Base-by-base conservation (phyloP, 2,329 filamentous ascomycete genomes). In the Calonectria multiphialidica region DNA sequence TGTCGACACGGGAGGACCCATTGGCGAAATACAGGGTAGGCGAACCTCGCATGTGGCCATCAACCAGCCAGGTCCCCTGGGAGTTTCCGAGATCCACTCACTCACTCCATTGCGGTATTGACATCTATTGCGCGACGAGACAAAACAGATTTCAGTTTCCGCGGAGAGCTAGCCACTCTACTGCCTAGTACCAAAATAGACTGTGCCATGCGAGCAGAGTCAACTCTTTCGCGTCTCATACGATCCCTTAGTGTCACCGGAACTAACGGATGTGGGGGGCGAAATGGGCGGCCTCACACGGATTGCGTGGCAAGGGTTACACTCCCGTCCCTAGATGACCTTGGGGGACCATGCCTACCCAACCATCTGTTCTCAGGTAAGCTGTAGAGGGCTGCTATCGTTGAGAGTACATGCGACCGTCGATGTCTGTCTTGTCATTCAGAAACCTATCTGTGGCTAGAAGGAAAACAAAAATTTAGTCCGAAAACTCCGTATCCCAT, bases 401-500 rank as follows among this genome's bases (percentile, higher is more conserved):
- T 62, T 15, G 44, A 61, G 57, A 25, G 28, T 37, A 63, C 28
- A 66, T 45, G 47, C 25, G 21, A 45, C n/a, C 44, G 68, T 28
- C 57, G 42, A 61, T 50, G 23, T 35, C 53, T 21, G 65, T 53
- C 42, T 62, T 33, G 35, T 35, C 30, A 62, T 59, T 65, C 63
- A 66, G 37, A 57, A 68, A 53, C 65, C 30, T 72, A 42, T 68
- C 40, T 72, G 67, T 55, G 72, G 68, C 47, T 67, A 53, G 70
- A 45, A 66, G 45, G 37, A 71, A 66, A 47, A 70, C 57, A 75
- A 72, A 67, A 72, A 62, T 45, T 59, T 65, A 40, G 68, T 25
- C 72, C 76, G 66, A 69, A 77, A 79, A 79, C 77, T 79, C 77
- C 77, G 70, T 64, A 55, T 71, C 72, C 71, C 67, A 66, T 75